Evolutionary conservation across 1,139 yeast genomes (phyloP).

Genomic region (Lodderomyces oxycetoniae): DNA sequence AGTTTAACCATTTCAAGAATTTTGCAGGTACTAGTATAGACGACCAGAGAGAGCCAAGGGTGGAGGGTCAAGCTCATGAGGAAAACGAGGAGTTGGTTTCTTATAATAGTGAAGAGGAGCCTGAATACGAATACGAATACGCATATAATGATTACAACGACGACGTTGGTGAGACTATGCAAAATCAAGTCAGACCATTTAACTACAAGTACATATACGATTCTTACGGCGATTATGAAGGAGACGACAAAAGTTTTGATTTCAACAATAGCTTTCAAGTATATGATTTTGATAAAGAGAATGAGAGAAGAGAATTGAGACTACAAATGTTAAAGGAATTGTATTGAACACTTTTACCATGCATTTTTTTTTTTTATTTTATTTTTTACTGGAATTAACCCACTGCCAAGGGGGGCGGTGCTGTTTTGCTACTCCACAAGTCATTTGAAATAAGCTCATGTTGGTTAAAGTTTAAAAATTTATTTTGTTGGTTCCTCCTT

Average conservation of each 20-base stretch:
- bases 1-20: conserved; percentile 23
- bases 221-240: background rate
- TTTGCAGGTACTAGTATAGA: conserved; percentile 28
- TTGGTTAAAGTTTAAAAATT: too few species aligned
- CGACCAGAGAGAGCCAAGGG: conserved; percentile 1
- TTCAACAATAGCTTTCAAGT: background rate
- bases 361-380: too few species aligned
- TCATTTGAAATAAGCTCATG: too few species aligned
- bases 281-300: conserved; percentile 25
- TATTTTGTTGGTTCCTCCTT: too few species aligned
- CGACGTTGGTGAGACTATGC: too few species aligned
- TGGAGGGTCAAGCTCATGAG: background rate
- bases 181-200: conserved; percentile 3
- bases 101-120: conserved; percentile 4
- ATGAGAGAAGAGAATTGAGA: conserved; percentile 37
- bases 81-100: conserved; percentile 4
- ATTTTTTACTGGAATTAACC: too few species aligned
- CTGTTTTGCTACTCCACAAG: too few species aligned
- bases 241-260: background rate
- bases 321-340: conserved; percentile 37
- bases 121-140: conserved; percentile 8
- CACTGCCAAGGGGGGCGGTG: too few species aligned
- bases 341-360: conserved; percentile 9
- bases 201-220: conserved; percentile 3
- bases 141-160: conserved; percentile 14